Evolutionary conservation across 176 grass and related monocot genomes (phyloP).

Genomic region (Poa annua): DNA sequence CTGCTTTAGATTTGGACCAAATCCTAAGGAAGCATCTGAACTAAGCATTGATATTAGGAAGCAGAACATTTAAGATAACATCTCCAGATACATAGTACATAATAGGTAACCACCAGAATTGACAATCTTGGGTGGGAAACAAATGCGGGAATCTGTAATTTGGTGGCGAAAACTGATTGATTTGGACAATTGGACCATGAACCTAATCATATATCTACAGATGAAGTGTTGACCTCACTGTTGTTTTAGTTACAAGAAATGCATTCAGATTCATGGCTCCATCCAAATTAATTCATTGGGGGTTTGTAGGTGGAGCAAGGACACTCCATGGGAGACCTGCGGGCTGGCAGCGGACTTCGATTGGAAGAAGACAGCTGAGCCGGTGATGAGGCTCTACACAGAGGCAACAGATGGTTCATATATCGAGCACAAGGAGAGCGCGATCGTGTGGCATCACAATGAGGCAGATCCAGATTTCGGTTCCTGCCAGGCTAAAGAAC

Average conservation of each 20-base stretch:
- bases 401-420: conserved; percentile 77
- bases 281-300: not conserved
- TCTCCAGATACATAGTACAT: not conserved
- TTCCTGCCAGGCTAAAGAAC: conserved; percentile 91
- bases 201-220: not conserved
- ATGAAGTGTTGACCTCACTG: not conserved
- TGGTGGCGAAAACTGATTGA: not conserved
- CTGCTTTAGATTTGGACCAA: conserved; percentile 34
- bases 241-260: conserved; percentile 1
- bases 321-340: conserved; percentile 66
- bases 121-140: not conserved
- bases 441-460: conserved; percentile 88
- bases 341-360: conserved; percentile 53
- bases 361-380: conserved; percentile 76
- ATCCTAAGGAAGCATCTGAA: not conserved
- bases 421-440: conserved; percentile 82
- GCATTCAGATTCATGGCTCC: conserved; percentile 8
- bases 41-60: conserved; percentile 15
- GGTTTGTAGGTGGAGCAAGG: conserved; percentile 70
- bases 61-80: not conserved
- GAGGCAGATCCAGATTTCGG: conserved; percentile 93
- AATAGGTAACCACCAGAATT: not conserved
- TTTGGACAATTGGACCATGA: conserved; percentile 13
- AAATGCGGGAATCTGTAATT: not conserved
- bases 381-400: conserved; percentile 75